phyloP scores from a whole-genome alignment of 1,284 basidiomycete genomes.

The Fomitopsis schrenkii region DNA sequence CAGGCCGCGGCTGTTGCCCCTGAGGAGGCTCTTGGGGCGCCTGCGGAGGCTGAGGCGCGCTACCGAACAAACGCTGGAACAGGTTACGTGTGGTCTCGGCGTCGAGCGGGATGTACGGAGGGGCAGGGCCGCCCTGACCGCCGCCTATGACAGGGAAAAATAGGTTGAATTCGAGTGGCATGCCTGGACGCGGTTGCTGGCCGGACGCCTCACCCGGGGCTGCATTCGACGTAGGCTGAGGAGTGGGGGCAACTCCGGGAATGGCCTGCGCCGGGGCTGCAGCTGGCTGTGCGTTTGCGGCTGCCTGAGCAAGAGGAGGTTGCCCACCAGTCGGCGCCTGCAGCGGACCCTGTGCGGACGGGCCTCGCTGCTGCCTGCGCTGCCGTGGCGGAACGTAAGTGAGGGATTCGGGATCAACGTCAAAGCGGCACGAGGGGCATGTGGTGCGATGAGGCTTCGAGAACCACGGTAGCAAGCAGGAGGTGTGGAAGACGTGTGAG shows the following conservation, averaged over 20 bases:
- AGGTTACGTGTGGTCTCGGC: conserved; percentile 2
- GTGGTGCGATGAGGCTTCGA: conserved; percentile 71
- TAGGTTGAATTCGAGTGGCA: conserved; percentile 14
- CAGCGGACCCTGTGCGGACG: background rate
- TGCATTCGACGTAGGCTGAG: background rate
- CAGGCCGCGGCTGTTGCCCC: background rate
- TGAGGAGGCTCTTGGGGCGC: background rate
- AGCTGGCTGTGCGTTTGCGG: background rate
- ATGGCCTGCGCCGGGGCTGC: background rate
- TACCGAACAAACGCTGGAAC: conserved; percentile 15
- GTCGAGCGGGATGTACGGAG: background rate
- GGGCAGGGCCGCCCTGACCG: background rate
- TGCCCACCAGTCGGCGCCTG: conserved; percentile 11
- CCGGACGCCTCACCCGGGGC: background rate
- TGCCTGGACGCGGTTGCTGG: background rate
- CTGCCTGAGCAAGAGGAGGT: conserved; percentile 4
- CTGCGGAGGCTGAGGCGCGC: background rate
- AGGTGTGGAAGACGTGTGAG: conserved; percentile 73
- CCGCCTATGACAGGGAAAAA: conserved; percentile 8
- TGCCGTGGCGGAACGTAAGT: conserved; percentile 40
- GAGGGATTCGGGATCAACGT: conserved; percentile 72
- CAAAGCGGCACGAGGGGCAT: conserved; percentile 76
- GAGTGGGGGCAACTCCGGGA: background rate
- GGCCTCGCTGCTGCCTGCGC: conserved; percentile 12
- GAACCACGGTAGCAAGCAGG: conserved; percentile 77